Percentiles rank a stretch among this genome's conserved stretches.
Conservation (phyloP, 169 alveolate genomes). For the Cryptosporidium felis region DNA sequence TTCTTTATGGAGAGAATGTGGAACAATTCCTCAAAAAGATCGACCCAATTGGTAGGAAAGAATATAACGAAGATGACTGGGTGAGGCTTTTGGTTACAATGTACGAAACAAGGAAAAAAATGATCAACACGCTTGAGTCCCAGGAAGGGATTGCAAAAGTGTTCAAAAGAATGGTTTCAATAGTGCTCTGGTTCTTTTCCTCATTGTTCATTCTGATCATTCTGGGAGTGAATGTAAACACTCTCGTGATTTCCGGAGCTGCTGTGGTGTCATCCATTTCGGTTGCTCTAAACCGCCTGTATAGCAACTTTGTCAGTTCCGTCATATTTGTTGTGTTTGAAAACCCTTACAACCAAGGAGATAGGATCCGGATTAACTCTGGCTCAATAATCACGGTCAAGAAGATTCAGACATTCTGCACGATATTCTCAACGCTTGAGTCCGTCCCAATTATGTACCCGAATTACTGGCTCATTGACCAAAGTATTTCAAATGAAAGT, state of each 20-base stretch:
- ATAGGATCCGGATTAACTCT: slow-evolving; percentile 82
- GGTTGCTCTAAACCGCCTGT: slow-evolving; percentile 84
- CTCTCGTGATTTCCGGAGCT: slow-evolving; percentile 88
- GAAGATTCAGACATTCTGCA: slow-evolving; percentile 84
- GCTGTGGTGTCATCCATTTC: slow-evolving; percentile 85
- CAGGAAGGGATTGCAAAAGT: slow-evolving; percentile 85
- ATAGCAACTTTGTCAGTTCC: slow-evolving; percentile 85
- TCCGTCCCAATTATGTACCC: slow-evolving; percentile 84
- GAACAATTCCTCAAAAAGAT: slow-evolving; percentile 31
- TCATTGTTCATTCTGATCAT: slow-evolving; percentile 79
- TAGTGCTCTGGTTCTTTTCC: slow-evolving; percentile 79
- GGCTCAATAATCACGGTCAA: slow-evolving; percentile 84
- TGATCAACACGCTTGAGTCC: slow-evolving; percentile 64
- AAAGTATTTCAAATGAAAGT: slow-evolving; percentile 85
- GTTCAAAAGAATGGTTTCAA: slow-evolving; percentile 81
- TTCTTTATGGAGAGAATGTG: slow-evolving; percentile 40
- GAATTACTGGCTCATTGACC: slow-evolving; percentile 81
- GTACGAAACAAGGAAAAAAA: slow-evolving; percentile 62
- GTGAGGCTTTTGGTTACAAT: slow-evolving; percentile 55
- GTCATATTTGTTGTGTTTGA: slow-evolving; percentile 87
- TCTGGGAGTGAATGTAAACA: slow-evolving; percentile 84
- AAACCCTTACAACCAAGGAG: slow-evolving; percentile 87
- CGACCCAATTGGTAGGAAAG: slow-evolving; percentile 60
- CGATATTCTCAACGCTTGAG: slow-evolving; percentile 83
- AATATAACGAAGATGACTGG: slow-evolving; percentile 64